Evolutionary conservation across 2,329 filamentous ascomycete genomes (phyloP), one percentile per base, ranked within the genome.

Genomic region (Bipolaris bicolor): DNA sequence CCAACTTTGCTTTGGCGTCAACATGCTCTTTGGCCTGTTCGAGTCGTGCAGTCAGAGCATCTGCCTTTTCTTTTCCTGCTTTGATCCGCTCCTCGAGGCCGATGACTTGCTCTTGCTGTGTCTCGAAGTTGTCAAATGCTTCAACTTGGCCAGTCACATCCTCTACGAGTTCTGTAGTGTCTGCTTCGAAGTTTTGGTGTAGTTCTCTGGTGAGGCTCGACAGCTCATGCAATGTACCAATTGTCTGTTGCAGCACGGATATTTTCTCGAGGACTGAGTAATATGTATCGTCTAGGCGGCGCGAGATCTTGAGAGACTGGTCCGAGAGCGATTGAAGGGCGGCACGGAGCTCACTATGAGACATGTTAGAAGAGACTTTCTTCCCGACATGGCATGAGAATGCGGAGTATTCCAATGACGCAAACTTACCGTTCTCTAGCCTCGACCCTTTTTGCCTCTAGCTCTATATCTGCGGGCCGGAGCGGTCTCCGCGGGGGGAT

Each of bases 201-300:
- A 89, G 80, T 49, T 84, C 80, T 52, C 81, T 82, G 5, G 88
- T 87, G 66, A 85, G 80, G 29, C 79, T 79, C 0, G 88, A 86
- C n/a, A 94, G 81, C 64, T 89, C 86, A 67, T 87, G 87, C 26
- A 94, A 79, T 2, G 83, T 83, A 5, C 80, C 74, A 37, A 92
- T 84, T 0, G 87, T 91, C 63, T 80, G 83, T 52, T 88, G 87
- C 36, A 93, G 79, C 1, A 82, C 75, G 48, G 83, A 83, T 47
- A 90, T 82, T 69, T 89, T 90, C 70, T 91, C 87, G 29, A 92
- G 80, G 9, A 92, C 84, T 0, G 86, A 84, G 62, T 90, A 90
- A 77, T 92, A 93, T 3, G 88, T 88, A 57, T 89, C 85, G 72
- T 93, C 90, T 40, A 94, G 84, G 33, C 84, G 84, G 58, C 83